Evolutionary conservation across 2,329 filamentous ascomycete genomes (phyloP).

Genomic region (Coniochaeta sp.): DNA sequence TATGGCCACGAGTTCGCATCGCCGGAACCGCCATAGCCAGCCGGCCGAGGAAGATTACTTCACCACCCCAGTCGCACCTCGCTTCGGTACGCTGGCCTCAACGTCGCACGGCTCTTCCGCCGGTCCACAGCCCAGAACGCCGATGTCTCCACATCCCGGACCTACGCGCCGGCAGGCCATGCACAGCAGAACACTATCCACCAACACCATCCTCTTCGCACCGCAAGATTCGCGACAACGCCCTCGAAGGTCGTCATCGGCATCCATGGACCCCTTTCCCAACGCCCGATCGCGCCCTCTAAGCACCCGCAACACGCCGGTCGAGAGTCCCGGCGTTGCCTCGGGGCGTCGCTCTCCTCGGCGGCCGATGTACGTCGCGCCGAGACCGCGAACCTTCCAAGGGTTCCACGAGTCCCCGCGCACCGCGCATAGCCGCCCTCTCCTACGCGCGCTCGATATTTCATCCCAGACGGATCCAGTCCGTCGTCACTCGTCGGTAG

Average conservation of each 20-base stretch:
- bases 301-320: constrained; percentile 28
- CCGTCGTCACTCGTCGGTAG: constrained; percentile 54
- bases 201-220: constrained; percentile 78
- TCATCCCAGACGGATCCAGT: constrained; percentile 27
- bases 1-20: constrained; percentile 32
- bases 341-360: constrained; percentile 46
- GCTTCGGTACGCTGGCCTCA: constrained; percentile 25
- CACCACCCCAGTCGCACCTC: constrained; percentile 37
- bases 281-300: constrained; percentile 24
- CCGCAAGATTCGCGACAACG: constrained; percentile 42
- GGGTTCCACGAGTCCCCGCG: constrained; percentile 15
- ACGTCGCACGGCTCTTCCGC: constrained; percentile 20
- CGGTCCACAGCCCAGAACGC: constrained; percentile 8
- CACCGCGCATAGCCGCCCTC: constrained; percentile 32
- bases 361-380: constrained; percentile 45
- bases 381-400: constrained; percentile 9
- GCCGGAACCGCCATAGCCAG: constrained; percentile 19
- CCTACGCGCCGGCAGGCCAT: constrained; percentile 25
- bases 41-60: constrained; percentile 44
- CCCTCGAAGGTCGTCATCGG: constrained; percentile 31
- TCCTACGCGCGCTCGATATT: constrained; percentile 44
- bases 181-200: constrained; percentile 70
- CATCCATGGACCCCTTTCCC: constrained; percentile 27
- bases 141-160: constrained; percentile 15
- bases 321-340: constrained; percentile 35